Evolutionary conservation across 208 protist genomes (phyloP).

Genomic region (Herpetomonas samuelpessoai): DNA sequence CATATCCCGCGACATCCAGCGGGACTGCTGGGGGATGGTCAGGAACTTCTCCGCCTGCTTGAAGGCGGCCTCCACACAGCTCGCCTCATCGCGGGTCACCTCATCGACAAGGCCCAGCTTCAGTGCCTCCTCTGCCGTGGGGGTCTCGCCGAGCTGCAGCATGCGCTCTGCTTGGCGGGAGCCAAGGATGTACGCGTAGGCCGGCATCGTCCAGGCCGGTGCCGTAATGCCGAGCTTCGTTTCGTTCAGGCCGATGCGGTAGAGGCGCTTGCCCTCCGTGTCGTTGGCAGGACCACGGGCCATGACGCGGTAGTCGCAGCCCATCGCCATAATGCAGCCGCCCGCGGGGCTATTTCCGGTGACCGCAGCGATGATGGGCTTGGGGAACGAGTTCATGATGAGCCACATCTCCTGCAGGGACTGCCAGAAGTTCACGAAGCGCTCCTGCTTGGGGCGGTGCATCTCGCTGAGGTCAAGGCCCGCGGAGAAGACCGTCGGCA

Average conservation of each 20-base stretch:
- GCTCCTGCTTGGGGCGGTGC: constrained; percentile 64
- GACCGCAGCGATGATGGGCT: constrained; percentile 75
- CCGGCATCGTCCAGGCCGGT: constrained; percentile 70
- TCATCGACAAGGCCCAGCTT: constrained; percentile 63
- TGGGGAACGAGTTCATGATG: constrained; percentile 78
- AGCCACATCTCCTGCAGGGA: constrained; percentile 79
- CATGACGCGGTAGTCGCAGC: constrained; percentile 83
- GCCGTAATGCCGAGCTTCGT: constrained; percentile 69
- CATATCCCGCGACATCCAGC: constrained; percentile 84
- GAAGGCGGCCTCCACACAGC: constrained; percentile 37
- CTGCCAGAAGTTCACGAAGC: constrained; percentile 62
- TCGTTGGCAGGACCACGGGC: constrained; percentile 43
- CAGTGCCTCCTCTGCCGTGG: constrained; percentile 60
- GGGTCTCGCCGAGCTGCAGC: constrained; percentile 78
- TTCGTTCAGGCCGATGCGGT: constrained; percentile 84
- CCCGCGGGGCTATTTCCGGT: constrained; percentile 71
- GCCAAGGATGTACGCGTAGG: constrained; percentile 69
- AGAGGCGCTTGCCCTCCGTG: constrained; percentile 34
- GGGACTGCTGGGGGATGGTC: constrained; percentile 53
- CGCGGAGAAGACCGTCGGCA: constrained; percentile 76
- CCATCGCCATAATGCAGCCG: constrained; percentile 76
- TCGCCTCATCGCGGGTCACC: constrained; percentile 48
- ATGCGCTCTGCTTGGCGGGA: constrained; percentile 62
- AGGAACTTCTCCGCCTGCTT: constrained; percentile 64
- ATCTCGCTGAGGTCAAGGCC: constrained; percentile 78